These are phyloP conservation scores for Carpinus viminea DNA, from an alignment of 306 rosid genomes.

Conservation along the genomic window DNA sequence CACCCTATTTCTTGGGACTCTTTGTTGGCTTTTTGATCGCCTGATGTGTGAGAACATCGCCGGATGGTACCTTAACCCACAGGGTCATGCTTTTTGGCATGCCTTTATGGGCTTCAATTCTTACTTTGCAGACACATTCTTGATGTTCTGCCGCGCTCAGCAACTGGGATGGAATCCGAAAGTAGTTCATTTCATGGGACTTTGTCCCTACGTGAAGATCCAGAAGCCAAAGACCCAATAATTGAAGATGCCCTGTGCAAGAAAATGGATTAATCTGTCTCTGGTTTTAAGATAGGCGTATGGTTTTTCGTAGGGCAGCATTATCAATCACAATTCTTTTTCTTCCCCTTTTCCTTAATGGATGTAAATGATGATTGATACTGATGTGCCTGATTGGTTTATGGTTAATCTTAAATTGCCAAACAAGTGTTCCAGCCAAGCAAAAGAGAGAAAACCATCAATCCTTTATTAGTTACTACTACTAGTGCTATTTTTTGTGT, in stretches of 20 bases:
- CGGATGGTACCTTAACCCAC: constrained; percentile 59
- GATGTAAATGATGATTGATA: not conserved
- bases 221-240: constrained; percentile 64
- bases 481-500: no score
- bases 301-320: not conserved
- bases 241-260: constrained; percentile 24
- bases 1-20: constrained; percentile 61
- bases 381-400: not conserved
- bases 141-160: constrained; percentile 91
- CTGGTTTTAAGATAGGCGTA: not conserved
- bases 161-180: constrained; percentile 74
- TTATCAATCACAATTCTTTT: not conserved
- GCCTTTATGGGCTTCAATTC: constrained; percentile 70
- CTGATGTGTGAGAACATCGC: constrained; percentile 66
- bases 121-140: constrained; percentile 75
- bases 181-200: constrained; percentile 54
- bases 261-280: not conserved
- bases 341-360: not conserved
- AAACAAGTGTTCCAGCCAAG: not conserved
- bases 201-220: constrained; percentile 78
- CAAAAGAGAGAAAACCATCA: not conserved
- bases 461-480: no score
- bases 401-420: not conserved
- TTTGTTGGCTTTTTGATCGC: constrained; percentile 63
- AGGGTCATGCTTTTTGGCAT: constrained; percentile 91